A percentile compares a stretch with the other conserved stretches of the same genome.
These are phyloP conservation scores for Solanum paucissectum DNA, from an alignment of 257 asterid species.

Conservation along the genomic window DNA sequence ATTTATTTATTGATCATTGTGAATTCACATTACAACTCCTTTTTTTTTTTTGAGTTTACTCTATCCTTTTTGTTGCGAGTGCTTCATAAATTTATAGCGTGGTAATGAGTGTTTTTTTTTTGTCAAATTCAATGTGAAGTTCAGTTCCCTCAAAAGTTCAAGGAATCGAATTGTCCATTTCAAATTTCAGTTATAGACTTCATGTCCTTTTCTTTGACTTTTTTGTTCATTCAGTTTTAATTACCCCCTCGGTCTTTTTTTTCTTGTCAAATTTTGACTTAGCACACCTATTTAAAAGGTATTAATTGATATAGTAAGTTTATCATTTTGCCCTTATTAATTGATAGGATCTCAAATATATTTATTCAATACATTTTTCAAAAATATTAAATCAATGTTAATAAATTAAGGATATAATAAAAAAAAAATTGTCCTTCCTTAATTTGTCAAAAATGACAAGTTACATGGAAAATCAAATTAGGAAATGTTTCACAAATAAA, in stretches of 20 bases:
- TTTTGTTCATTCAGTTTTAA: background rate
- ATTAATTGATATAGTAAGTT: no score
- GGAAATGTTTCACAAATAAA: background rate
- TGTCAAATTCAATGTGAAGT: background rate
- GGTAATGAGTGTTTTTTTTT: no score
- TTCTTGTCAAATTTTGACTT: no score
- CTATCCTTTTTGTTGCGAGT: background rate
- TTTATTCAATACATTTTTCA: no score
- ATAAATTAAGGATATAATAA: no score
- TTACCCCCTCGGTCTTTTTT: rapidly evolving
- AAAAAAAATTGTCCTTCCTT: no score
- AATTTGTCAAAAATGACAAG: background rate
- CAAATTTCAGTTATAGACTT: background rate
- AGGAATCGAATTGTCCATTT: background rate
- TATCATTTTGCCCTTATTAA: no score
- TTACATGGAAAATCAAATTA: no score
- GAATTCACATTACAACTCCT: background rate
- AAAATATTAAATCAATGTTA: no score
- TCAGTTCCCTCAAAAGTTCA: background rate
- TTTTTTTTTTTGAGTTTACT: background rate
- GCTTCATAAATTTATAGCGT: background rate
- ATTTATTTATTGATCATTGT: background rate
- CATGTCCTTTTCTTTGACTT: background rate
- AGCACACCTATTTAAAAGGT: rapidly evolving
- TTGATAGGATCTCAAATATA: no score